Percentiles rank a stretch among this genome's conserved stretches.
phyloP scores from a whole-genome alignment of 192 early-diverging fungal species.

The Coemansia sp. region DNA sequence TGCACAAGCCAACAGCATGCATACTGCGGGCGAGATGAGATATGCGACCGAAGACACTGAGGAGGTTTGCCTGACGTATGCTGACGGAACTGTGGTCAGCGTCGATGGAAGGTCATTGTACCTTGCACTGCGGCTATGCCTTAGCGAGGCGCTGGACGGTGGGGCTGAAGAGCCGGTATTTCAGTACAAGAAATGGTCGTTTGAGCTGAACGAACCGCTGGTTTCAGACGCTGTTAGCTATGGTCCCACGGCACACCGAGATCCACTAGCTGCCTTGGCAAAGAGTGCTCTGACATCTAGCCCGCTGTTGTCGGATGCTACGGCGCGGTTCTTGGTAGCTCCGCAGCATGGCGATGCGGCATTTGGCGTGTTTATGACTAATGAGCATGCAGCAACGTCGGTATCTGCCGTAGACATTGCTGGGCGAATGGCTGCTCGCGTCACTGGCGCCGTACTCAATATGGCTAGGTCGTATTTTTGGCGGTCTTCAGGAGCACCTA shows the following conservation, averaged over 20 bases:
- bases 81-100: conserved; percentile 45
- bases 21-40: conserved; percentile 16
- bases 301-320: conserved; percentile 34
- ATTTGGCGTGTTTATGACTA: conserved; percentile 52
- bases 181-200: conserved; percentile 55
- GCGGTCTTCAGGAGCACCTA: conserved; percentile 10
- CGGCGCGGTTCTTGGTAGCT: conserved; percentile 49
- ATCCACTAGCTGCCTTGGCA: conserved; percentile 36
- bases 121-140: conserved; percentile 43
- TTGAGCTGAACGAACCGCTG: conserved; percentile 33
- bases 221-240: conserved; percentile 47
- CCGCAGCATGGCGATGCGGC: conserved; percentile 47
- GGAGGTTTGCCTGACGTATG: conserved; percentile 44
- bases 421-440: conserved; percentile 40
- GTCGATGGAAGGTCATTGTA: conserved; percentile 49
- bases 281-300: conserved; percentile 35
- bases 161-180: conserved; percentile 33
- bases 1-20: conserved; percentile 21
- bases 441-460: conserved; percentile 45
- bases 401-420: conserved; percentile 49
- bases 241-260: conserved; percentile 30
- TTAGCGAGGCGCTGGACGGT: conserved; percentile 29
- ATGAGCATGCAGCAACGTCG: conserved; percentile 30
- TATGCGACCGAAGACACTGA: conserved; percentile 31
- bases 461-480: conserved; percentile 52